These are phyloP conservation scores for Pythium phragmiticola DNA, from an alignment of 352 stramenopile species.

Conservation along the genomic window DNA sequence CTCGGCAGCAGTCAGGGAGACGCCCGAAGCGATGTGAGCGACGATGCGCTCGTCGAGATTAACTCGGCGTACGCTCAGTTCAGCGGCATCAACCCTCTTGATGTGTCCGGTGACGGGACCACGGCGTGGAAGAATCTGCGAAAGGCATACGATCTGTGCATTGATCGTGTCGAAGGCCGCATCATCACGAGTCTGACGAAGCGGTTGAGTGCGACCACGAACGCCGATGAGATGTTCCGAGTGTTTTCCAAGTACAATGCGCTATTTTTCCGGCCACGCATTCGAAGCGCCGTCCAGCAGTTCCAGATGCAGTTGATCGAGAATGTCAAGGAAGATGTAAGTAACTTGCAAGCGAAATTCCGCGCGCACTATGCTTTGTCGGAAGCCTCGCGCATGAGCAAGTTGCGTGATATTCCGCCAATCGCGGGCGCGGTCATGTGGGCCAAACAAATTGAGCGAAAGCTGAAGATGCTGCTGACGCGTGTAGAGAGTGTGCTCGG, in stretches of 20 bases:
- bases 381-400: slow-evolving; percentile 91
- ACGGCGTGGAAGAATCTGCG: slow-evolving; percentile 83
- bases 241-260: slow-evolving; percentile 99
- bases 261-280: slow-evolving; percentile 95
- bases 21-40: slow-evolving; percentile 58
- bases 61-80: slow-evolving; percentile 89
- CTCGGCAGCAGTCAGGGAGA: slow-evolving; percentile 55
- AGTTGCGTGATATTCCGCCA: slow-evolving; percentile 96
- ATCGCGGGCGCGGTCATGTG: slow-evolving; percentile 98
- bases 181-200: slow-evolving; percentile 91
- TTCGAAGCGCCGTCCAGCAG: slow-evolving; percentile 96
- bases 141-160: slow-evolving; percentile 89
- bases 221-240: slow-evolving; percentile 95
- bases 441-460: slow-evolving; percentile 99
- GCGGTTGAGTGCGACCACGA: slow-evolving; percentile 83
- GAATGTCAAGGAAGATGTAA: slow-evolving; percentile 96
- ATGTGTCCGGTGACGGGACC: slow-evolving; percentile 82
- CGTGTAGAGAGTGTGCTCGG: slow-evolving; percentile 97
- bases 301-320: slow-evolving; percentile 99
- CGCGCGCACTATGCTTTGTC: slow-evolving; percentile 96
- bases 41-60: slow-evolving; percentile 83
- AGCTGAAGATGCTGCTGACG: slow-evolving; percentile 96
- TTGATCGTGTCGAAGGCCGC: slow-evolving; percentile 91
- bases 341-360: slow-evolving; percentile 95
- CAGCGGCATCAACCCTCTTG: slow-evolving; percentile 73